These are phyloP conservation scores for Chrysoporthe austroafricana DNA, from an alignment of 2,329 filamentous ascomycete genomes.

Conservation along the genomic window DNA sequence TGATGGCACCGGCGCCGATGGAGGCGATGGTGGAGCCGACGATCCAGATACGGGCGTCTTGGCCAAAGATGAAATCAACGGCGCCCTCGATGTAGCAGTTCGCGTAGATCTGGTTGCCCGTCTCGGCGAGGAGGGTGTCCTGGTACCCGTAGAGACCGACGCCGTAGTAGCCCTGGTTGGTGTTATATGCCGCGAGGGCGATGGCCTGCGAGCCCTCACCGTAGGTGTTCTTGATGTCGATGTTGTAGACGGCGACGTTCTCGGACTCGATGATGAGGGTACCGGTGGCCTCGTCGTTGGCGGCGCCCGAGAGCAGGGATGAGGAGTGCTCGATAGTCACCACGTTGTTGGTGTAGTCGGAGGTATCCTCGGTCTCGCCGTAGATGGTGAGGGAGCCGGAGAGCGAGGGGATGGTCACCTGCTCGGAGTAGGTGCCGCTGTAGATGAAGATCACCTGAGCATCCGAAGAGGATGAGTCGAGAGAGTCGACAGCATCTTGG, in stretches of 20 bases:
- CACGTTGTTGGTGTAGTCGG: constrained; percentile 52
- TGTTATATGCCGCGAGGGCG: constrained; percentile 55
- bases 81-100: constrained; percentile 59
- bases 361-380: constrained; percentile 53
- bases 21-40: constrained; percentile 53
- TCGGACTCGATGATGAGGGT: constrained; percentile 50
- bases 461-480: constrained; percentile 20
- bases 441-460: constrained; percentile 28
- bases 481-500: constrained; percentile 27
- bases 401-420: constrained; percentile 55
- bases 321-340: constrained; percentile 34
- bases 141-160: constrained; percentile 59
- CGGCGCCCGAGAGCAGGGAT: constrained; percentile 21
- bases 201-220: constrained; percentile 55
- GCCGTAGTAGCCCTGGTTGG: constrained; percentile 60
- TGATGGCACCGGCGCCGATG: constrained; percentile 50
- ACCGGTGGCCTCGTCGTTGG: constrained; percentile 38
- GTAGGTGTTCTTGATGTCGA: constrained; percentile 56
- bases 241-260: constrained; percentile 58
- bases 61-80: constrained; percentile 64
- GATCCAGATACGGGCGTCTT: constrained; percentile 57
- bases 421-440: constrained; percentile 60
- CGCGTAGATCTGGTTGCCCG: constrained; percentile 57
- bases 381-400: constrained; percentile 56
- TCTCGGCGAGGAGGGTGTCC: constrained; percentile 57